phyloP scores from a whole-genome alignment of 169 alveolate genomes.

The Plasmodium sp. region DNA sequence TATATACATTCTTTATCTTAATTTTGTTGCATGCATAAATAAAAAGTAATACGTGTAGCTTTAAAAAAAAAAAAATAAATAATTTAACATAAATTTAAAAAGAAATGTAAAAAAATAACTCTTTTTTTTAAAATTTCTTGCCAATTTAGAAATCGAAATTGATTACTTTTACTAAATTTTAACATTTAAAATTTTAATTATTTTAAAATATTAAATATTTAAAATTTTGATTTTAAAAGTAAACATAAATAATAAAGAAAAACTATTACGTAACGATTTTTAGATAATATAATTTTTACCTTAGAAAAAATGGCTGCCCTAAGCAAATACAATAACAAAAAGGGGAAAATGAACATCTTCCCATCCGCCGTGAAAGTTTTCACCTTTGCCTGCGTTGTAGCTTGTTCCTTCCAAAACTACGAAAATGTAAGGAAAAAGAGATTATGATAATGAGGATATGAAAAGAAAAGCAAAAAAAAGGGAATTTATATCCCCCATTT shows the following conservation, averaged over 20 bases:
- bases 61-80: too few relatives aligned
- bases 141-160: not conserved
- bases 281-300: not conserved
- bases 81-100: too few relatives aligned
- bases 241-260: not conserved
- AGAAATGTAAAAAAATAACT: not conserved
- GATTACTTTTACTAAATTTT: not conserved
- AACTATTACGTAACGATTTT: not conserved
- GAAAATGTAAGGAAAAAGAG: slow-evolving; percentile 8
- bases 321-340: not conserved
- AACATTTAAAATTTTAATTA: not conserved
- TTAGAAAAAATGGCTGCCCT: slow-evolving; percentile 15
- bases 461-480: not conserved
- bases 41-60: not conserved
- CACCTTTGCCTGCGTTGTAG: slow-evolving; percentile 5
- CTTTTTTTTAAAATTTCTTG: not conserved
- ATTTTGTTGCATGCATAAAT: not conserved
- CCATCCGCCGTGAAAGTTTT: not conserved
- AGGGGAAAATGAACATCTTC: not conserved
- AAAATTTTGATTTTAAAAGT: not conserved
- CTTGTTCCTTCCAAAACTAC: not conserved
- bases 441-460: not conserved
- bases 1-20: not conserved
- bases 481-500: not conserved
- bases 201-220: not conserved